Percentiles rank a stretch among this genome's conserved stretches.
Evolutionary conservation across 129 eudicot genomes (phyloP).

Genomic region (Escallonia herrerae): DNA sequence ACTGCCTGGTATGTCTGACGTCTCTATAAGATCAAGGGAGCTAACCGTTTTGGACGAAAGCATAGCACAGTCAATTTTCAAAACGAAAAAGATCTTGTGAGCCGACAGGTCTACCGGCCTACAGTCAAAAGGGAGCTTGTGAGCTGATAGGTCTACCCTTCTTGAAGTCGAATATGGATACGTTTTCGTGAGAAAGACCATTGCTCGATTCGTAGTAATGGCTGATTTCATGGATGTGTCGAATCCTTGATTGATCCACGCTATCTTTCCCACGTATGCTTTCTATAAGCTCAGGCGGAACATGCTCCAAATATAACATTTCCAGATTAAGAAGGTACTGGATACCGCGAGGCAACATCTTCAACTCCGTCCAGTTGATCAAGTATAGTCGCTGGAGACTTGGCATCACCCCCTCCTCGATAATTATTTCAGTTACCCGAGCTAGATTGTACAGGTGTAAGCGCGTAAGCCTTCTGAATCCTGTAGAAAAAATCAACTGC

Average conservation of each 20-base stretch:
- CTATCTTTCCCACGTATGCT: slow-evolving; percentile 4
- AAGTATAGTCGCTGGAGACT: not conserved
- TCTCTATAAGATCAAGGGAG: no score
- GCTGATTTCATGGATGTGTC: not conserved
- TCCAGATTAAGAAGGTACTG: not conserved
- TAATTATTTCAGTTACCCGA: not conserved
- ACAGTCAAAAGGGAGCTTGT: no score
- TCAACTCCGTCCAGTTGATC: not conserved
- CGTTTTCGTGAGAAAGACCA: not conserved
- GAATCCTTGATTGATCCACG: not conserved
- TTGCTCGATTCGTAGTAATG: not conserved
- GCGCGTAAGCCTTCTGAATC: not conserved
- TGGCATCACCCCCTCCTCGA: slow-evolving; percentile 1
- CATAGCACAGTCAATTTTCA: no score
- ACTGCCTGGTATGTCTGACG: no score
- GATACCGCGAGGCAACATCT: not conserved
- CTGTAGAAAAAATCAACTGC: not conserved
- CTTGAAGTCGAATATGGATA: not conserved
- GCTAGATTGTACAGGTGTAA: not conserved
- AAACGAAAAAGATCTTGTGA: no score
- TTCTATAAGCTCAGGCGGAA: not conserved
- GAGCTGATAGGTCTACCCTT: no score
- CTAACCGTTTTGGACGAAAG: no score
- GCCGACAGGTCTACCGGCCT: no score
- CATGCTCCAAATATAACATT: not conserved